Base-by-base conservation (phyloP, 2,329 filamentous ascomycete genomes). In the Paraconiothyrium sp. region DNA sequence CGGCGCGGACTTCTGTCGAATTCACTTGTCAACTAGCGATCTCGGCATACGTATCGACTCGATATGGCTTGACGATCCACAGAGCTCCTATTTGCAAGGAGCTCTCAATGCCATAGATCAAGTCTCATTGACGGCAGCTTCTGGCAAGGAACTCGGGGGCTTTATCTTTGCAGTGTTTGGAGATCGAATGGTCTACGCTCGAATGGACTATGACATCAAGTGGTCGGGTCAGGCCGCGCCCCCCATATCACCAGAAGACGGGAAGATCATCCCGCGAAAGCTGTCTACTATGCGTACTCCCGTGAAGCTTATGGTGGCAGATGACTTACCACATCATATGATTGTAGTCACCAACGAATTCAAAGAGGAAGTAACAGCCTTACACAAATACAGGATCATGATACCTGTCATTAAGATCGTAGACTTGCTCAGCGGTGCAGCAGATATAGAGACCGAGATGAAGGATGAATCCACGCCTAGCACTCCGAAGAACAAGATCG, bases 141-240 rank as follows among this genome's bases (percentile, higher is more conserved):
- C 72, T 77, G 54, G 70, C 78, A 22, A 75, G 78, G 39, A 67
- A 75, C 69, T 83, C 11, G 74, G 75, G 14, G 80, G 80, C 1
- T 80, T 82, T 41, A 70, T 86, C 10, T 80, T 85, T 47, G 83
- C 81, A 43, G 80, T 84, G 51, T 79, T 81, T 20, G 81, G 82
- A 30, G 78, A 79, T 11, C 77, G 82, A 30, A 76, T 86, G 60
- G 74, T 84, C 13, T 80, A 83, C 54, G 82, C 83, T 30, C 81
- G 80, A 43, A 65, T 86, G 35, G 81, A 83, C 52, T 73, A 74
- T 43, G 76, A 79, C 37, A 66, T 75, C 16, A 62, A 56, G 59
- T 65, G 65, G 59, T 49, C 60, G 24, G 52, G 43, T 16, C 55
- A 64, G 14, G 60, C 59, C 14, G 5, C 48, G 8, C 10, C 48